phyloP scores from a whole-genome alignment of 2,329 filamentous ascomycete species.

The Myriosclerotinia curreyana region DNA sequence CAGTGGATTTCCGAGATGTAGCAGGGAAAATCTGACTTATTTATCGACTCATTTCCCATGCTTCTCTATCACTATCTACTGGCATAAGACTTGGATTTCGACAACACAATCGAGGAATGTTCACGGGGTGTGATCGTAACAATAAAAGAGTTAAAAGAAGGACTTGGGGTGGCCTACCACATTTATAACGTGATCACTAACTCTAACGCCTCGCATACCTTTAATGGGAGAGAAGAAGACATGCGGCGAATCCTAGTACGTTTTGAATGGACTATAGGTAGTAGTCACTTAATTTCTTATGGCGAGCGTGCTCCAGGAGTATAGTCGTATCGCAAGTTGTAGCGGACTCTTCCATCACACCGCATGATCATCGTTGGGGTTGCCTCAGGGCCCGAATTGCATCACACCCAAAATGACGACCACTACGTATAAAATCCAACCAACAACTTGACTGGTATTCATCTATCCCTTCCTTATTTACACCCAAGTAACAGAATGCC shows the following conservation, averaged over 20 bases:
- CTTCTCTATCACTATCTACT: too few species aligned
- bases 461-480: slow-evolving; percentile 36
- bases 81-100: background rate
- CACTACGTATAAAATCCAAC: background rate
- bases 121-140: background rate
- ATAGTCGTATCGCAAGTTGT: background rate
- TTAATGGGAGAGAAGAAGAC: background rate
- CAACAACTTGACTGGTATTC: slow-evolving; percentile 23
- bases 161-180: background rate
- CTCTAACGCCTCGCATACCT: background rate
- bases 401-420: slow-evolving; percentile 10
- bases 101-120: background rate
- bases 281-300: background rate
- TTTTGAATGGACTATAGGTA: background rate
- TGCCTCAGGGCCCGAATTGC: background rate
- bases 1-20: background rate
- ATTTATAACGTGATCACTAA: background rate
- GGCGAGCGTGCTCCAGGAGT: background rate
- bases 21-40: background rate
- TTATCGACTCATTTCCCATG: background rate
- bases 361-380: background rate
- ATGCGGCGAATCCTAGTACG: background rate
- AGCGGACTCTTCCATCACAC: background rate
- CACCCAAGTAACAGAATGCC: slow-evolving; percentile 26
- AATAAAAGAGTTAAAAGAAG: background rate